Evolutionary conservation across 208 protist genomes (phyloP).

Genomic region (Crithidia expoeki): DNA sequence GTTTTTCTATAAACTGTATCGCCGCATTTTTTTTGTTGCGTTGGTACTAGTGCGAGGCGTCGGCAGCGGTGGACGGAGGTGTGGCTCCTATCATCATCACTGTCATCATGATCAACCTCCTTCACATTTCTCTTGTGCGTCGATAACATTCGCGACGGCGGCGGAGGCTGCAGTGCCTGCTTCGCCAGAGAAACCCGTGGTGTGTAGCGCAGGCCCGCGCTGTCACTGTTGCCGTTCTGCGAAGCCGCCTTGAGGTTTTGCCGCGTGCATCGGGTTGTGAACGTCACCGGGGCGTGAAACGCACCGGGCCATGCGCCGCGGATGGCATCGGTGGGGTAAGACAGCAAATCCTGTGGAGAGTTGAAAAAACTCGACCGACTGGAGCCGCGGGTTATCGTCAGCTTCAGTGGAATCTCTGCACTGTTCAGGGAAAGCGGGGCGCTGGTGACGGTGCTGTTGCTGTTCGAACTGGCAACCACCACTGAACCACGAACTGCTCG

Average conservation of each 20-base stretch:
- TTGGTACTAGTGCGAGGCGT: slow-evolving; percentile 7
- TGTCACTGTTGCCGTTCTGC: background rate
- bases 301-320: background rate
- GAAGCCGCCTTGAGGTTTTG: background rate
- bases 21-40: background rate
- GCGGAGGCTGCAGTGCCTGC: background rate
- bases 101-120: background rate
- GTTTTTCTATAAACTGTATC: background rate
- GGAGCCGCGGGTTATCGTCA: background rate
- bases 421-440: background rate
- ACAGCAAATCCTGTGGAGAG: background rate
- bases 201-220: background rate
- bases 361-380: background rate
- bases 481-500: background rate
- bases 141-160: background rate
- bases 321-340: background rate
- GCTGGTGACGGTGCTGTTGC: background rate
- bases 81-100: slow-evolving; percentile 22
- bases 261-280: background rate
- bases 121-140: background rate
- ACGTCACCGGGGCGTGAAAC: background rate
- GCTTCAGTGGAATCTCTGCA: background rate
- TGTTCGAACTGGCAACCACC: background rate
- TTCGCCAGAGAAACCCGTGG: background rate
- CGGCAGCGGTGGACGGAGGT: slow-evolving; percentile 13